A percentile compares a stretch with the other conserved stretches of the same genome.
These are phyloP conservation scores for Tylopilus sp. DNA, from an alignment of 768 basidiomycete species.

Conservation along the genomic window DNA sequence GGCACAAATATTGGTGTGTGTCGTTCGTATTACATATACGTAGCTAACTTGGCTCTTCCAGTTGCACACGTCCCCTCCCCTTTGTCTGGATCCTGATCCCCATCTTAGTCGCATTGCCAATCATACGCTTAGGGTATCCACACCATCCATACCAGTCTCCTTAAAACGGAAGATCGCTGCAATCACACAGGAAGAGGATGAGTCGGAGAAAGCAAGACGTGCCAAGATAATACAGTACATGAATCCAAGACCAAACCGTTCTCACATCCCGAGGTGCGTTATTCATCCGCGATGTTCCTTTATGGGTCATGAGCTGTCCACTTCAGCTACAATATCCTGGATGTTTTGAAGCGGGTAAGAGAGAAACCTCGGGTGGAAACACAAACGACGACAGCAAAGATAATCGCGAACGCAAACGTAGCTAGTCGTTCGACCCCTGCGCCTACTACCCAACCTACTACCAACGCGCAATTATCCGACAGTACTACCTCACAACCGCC, in stretches of 20 bases:
- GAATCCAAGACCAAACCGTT: constrained; percentile 54
- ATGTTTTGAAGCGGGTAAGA: constrained; percentile 37
- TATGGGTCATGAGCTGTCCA: neutral
- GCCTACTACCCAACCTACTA: constrained; percentile 32
- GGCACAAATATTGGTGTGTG: constrained; percentile 63
- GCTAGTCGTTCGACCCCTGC: constrained; percentile 28
- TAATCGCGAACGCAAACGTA: constrained; percentile 30
- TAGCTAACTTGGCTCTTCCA: constrained; percentile 28
- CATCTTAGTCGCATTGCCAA: constrained; percentile 76
- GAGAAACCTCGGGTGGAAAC: constrained; percentile 27
- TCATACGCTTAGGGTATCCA: constrained; percentile 66
- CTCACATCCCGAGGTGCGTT: constrained; percentile 48
- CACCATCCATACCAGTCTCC: constrained; percentile 67
- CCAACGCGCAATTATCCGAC: constrained; percentile 34
- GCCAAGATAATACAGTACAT: constrained; percentile 77
- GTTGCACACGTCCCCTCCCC: constrained; percentile 70
- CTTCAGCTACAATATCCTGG: constrained; percentile 56
- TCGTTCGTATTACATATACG: neutral
- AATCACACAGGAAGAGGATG: constrained; percentile 72
- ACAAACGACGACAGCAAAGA: constrained; percentile 22
- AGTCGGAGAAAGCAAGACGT: constrained; percentile 67
- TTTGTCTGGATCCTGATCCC: constrained; percentile 79
- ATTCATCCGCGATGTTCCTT: neutral
- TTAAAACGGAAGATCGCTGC: constrained; percentile 74
- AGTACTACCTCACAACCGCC: constrained; percentile 29